A percentile compares a stretch with the other conserved stretches of the same genome.
Evolutionary conservation across 2,329 filamentous ascomycete genomes (phyloP).

Genomic region (Geosmithia morbida): DNA sequence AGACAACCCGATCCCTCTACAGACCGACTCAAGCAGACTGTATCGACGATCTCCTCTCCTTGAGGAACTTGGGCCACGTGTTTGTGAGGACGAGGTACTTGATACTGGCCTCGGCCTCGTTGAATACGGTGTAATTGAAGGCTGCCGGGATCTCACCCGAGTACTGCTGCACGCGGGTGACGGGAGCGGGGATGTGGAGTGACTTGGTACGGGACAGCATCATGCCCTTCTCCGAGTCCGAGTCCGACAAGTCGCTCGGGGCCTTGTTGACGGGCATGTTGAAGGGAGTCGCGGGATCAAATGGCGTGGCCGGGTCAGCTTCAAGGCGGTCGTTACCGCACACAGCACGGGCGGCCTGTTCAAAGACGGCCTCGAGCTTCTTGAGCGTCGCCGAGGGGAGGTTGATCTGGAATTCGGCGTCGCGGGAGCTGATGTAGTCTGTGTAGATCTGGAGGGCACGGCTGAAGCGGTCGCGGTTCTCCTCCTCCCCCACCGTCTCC

Average conservation of each 20-base stretch:
- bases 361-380: slow-evolving; percentile 40
- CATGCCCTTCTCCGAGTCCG: slow-evolving; percentile 10
- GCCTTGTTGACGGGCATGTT: background rate
- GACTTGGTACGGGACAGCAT: slow-evolving; percentile 1
- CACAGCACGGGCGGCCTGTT: slow-evolving; percentile 27
- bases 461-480: slow-evolving; percentile 33
- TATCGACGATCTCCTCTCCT: slow-evolving; percentile 19
- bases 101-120: slow-evolving; percentile 43
- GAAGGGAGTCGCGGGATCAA: background rate
- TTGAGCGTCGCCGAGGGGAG: slow-evolving; percentile 38
- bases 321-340: slow-evolving; percentile 17
- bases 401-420: slow-evolving; percentile 52
- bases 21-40: slow-evolving; percentile 3
- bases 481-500: slow-evolving; percentile 8
- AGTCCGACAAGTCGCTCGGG: background rate
- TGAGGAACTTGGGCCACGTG: slow-evolving; percentile 50
- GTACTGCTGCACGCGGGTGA: background rate
- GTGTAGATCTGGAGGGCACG: slow-evolving; percentile 46
- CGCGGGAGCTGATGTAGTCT: slow-evolving; percentile 40
- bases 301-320: slow-evolving; percentile 15
- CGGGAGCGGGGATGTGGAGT: background rate
- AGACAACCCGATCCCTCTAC: background rate
- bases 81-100: slow-evolving; percentile 57
- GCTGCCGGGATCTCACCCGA: slow-evolving; percentile 28
- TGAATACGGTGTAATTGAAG: slow-evolving; percentile 42